These are phyloP conservation scores for Herpetospermum pedunculosum DNA, from an alignment of 306 rosid genomes.

Conservation along the genomic window DNA sequence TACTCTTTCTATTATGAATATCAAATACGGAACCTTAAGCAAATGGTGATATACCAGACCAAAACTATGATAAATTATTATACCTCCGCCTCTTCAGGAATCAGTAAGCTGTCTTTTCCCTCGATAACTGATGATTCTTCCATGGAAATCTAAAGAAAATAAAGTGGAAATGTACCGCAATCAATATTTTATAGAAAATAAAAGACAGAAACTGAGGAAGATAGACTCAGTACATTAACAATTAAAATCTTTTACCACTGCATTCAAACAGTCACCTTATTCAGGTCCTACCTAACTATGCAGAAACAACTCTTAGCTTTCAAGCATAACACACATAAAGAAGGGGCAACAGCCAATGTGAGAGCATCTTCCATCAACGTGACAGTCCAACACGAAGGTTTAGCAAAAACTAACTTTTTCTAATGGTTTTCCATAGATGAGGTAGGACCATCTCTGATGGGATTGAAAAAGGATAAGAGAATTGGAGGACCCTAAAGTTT, in stretches of 20 bases:
- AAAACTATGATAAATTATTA: neutral
- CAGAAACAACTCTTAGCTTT: neutral
- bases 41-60: neutral
- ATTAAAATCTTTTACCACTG: neutral
- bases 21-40: neutral
- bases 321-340: neutral
- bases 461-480: neutral
- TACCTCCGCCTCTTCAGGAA: slow-evolving; percentile 60
- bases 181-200: neutral
- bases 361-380: neutral
- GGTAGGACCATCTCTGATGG: neutral
- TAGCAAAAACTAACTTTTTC: neutral
- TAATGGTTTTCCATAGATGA: neutral
- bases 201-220: neutral
- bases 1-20: neutral
- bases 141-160: slow-evolving; percentile 35
- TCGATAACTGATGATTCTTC: slow-evolving; percentile 41
- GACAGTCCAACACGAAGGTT: neutral
- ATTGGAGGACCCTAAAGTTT: neutral
- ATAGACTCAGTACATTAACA: neutral
- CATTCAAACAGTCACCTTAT: neutral
- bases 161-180: neutral
- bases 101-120: slow-evolving; percentile 78
- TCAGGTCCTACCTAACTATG: neutral
- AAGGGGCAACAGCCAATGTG: neutral